Evolutionary conservation across 352 stramenopile genomes (phyloP).

Genomic region (Stramenopiles sp.): DNA sequence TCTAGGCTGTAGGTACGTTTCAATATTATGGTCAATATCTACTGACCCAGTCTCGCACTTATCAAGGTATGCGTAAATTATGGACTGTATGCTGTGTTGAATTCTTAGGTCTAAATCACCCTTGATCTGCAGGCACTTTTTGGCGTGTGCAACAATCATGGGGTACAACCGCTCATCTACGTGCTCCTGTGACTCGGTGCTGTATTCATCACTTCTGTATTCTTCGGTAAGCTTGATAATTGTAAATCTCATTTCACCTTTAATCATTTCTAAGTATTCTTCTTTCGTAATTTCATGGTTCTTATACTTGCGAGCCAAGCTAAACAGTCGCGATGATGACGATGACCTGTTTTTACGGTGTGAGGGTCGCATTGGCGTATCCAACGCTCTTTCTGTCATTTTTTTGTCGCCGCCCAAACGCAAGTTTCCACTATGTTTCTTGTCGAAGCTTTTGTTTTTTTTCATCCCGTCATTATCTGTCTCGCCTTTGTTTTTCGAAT

Average conservation of each 20-base stretch:
- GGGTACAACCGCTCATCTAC: not conserved
- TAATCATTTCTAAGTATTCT: not conserved
- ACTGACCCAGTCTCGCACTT: not conserved
- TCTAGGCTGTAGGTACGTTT: not conserved
- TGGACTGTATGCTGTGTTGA: not conserved
- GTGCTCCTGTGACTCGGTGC: not conserved
- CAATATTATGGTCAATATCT: not conserved
- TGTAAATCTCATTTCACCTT: not conserved
- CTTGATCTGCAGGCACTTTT: not conserved
- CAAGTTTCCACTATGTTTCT: too few relatives aligned
- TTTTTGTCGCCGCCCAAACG: too few relatives aligned
- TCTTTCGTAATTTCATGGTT: not conserved
- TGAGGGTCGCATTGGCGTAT: too few relatives aligned
- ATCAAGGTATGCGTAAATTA: not conserved
- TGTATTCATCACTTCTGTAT: not conserved
- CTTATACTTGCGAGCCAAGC: too few relatives aligned
- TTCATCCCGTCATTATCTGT: too few relatives aligned
- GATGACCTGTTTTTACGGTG: too few relatives aligned
- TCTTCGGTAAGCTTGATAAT: not conserved
- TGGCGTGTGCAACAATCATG: not conserved
- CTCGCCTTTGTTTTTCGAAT: too few relatives aligned
- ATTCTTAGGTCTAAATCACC: not conserved
- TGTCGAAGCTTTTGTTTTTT: too few relatives aligned
- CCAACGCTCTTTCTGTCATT: too few relatives aligned
- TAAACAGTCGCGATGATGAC: too few relatives aligned